Percentiles rank a stretch among this genome's conserved stretches.
Evolutionary conservation across 352 stramenopile species (phyloP).

Genomic region (Globisporangium mamillatum): DNA sequence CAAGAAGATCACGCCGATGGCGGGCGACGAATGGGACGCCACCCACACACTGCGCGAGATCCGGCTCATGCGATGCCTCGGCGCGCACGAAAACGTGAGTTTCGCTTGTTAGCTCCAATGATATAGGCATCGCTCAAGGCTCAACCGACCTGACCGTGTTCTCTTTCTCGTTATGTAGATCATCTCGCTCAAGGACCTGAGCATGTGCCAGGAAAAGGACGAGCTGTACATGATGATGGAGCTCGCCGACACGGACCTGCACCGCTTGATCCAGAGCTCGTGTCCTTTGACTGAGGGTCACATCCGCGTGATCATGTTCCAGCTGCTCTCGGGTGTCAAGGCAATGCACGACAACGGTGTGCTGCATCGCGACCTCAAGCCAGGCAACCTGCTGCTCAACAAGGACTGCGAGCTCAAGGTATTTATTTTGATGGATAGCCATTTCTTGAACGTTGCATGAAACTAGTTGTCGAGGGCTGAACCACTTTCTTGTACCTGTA

Average conservation of each 20-base stretch:
- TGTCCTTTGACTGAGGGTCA: slow-evolving; percentile 77
- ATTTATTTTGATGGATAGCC: slow-evolving; percentile 5
- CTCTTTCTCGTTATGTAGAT: slow-evolving; percentile 42
- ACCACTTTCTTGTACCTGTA: background rate
- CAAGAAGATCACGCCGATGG: slow-evolving; percentile 93
- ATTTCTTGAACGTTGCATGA: no score
- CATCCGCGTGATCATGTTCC: slow-evolving; percentile 87
- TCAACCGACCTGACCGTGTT: no score
- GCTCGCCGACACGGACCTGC: slow-evolving; percentile 92
- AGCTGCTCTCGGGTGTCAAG: slow-evolving; percentile 83
- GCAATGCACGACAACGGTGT: slow-evolving; percentile 93
- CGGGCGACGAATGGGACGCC: slow-evolving; percentile 83
- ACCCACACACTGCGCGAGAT: slow-evolving; percentile 92
- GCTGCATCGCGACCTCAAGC: slow-evolving; percentile 93
- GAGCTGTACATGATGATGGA: slow-evolving; percentile 97
- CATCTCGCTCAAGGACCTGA: slow-evolving; percentile 88
- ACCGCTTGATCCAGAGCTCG: slow-evolving; percentile 87
- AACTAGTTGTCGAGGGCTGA: background rate
- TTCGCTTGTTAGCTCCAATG: background rate
- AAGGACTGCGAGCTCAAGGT: slow-evolving; percentile 90
- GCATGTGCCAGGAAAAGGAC: slow-evolving; percentile 90
- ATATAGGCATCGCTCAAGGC: no score
- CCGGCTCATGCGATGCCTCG: slow-evolving; percentile 86
- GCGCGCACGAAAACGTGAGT: slow-evolving; percentile 87
- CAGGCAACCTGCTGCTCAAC: slow-evolving; percentile 92